These are phyloP conservation scores for Phytophthora palmivora DNA, from an alignment of 352 stramenopile species.

Conservation along the genomic window DNA sequence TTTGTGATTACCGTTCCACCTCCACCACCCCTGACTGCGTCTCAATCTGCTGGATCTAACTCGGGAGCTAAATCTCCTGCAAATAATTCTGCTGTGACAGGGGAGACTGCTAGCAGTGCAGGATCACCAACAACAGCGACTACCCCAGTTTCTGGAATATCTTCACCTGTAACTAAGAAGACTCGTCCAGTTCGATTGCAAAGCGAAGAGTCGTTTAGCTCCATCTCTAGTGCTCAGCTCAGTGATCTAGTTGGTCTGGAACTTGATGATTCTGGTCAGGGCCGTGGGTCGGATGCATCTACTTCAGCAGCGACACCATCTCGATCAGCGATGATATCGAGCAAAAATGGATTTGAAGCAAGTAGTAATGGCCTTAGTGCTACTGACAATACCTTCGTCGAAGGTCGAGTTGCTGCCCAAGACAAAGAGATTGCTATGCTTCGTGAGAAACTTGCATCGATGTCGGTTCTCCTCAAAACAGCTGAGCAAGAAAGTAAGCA, in stretches of 20 bases:
- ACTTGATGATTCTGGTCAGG: conserved; percentile 24
- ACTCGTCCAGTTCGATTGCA: conserved; percentile 26
- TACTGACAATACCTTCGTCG: conserved; percentile 45
- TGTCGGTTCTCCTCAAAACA: conserved; percentile 72
- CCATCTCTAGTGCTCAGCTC: conserved; percentile 29
- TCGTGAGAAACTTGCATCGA: conserved; percentile 68
- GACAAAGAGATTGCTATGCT: conserved; percentile 78
- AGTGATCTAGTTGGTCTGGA: conserved; percentile 47
- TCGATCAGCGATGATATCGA: conserved; percentile 13
- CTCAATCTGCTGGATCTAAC: conserved; percentile 14
- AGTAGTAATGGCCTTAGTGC: conserved; percentile 8
- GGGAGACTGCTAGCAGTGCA: conserved; percentile 22
- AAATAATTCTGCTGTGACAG: conserved; percentile 25
- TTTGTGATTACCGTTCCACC: conserved; percentile 35
- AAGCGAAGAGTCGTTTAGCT: conserved; percentile 36
- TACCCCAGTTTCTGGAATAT: conserved; percentile 9
- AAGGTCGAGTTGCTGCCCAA: conserved; percentile 70
- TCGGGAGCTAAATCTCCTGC: conserved; percentile 30
- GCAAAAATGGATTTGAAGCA: conserved; percentile 24
- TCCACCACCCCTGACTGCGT: conserved; percentile 3
- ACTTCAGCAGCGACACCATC: conserved; percentile 17
- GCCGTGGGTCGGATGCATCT: conserved; percentile 5
- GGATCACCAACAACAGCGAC: conserved; percentile 25
- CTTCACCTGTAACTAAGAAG: conserved; percentile 22
- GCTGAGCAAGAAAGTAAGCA: conserved; percentile 72